Evolutionary conservation across 106 monocot species (phyloP).

Genomic region (Dioscorea dumetorum): DNA sequence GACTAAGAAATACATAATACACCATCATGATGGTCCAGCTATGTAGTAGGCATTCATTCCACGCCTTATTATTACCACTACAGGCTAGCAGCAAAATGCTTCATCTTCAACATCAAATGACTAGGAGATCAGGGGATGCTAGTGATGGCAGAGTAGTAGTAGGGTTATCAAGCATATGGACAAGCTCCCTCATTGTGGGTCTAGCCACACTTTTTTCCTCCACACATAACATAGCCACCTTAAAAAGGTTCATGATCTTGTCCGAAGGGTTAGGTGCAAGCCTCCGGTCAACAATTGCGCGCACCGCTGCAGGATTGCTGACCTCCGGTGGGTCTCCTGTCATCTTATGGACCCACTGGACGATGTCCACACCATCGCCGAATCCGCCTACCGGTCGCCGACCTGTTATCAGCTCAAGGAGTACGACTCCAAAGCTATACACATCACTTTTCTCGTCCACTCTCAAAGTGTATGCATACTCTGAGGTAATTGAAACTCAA

Average conservation of each 20-base stretch:
- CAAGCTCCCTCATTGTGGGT: slow-evolving; percentile 96
- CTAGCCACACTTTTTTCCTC: slow-evolving; percentile 62
- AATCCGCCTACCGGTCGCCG: slow-evolving; percentile 80
- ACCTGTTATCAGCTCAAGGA: slow-evolving; percentile 88
- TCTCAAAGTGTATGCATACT: slow-evolving; percentile 90
- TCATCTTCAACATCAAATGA: too few species aligned
- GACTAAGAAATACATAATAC: too few species aligned
- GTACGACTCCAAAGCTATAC: slow-evolving; percentile 97
- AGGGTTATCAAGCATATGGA: slow-evolving; percentile 67
- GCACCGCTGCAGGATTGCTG: slow-evolving; percentile 16
- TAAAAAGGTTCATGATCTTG: slow-evolving; percentile 45
- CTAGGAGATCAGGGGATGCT: slow-evolving; percentile 10
- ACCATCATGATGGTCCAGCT: too few species aligned
- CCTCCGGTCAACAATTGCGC: slow-evolving; percentile 61
- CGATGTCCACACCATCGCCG: slow-evolving; percentile 91
- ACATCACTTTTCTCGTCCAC: slow-evolving; percentile 99
- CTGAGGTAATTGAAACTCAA: slow-evolving; percentile 19
- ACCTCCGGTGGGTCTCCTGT: slow-evolving; percentile 23
- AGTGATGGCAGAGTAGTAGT: slow-evolving; percentile 2
- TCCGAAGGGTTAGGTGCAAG: slow-evolving; percentile 29
- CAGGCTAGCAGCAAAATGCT: too few species aligned
- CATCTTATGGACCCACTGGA: slow-evolving; percentile 71
- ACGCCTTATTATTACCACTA: too few species aligned
- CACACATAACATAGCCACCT: slow-evolving; percentile 82
- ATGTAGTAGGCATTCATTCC: too few species aligned